Base-by-base conservation (phyloP, 2,329 filamentous ascomycete genomes). In the Trichoderma sp. region DNA sequence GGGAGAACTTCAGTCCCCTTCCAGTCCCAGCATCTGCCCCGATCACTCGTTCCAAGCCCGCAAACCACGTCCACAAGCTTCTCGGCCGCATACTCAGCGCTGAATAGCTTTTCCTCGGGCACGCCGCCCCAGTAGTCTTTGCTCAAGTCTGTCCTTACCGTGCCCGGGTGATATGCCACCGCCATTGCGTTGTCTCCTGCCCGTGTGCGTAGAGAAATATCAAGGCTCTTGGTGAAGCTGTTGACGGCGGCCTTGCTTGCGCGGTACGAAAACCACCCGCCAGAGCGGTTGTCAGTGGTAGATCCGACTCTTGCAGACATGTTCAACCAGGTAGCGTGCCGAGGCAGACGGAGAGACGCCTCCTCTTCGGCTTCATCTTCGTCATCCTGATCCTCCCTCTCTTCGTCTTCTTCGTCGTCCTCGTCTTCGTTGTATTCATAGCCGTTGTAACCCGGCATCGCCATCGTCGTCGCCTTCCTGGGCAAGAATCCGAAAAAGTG, bases 191-290 rank as follows among this genome's bases (percentile, higher is more conserved):
- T 88, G 0, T 86, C 85, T 0, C 84, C 88, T 69, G 85, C 84
- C 52, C 84, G 83, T 4, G 84, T 81, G 43, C 79, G 79, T 37
- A 96, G 79, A 75, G 89, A 86, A 32, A 91, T 83, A 76, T 96
- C 92, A 70, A 93, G 89, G 7, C 86, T 90, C 79, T 89, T 91
- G 8, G 87, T 87, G 14, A 93, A 69, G 75, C 90, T 90, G 72
- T 90, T 93, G 4, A 95, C 88, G 2, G 85, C 91, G 0, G 91
- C 87, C 79, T 96, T 96, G 65, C 87, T 90, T 8, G 90, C 87
- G 16, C 93, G 89, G 78, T 96, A 96, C 68, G 85, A 89, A 78
- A 93, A 96, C 93, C 92, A 96, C 0, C 93, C 93, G 2, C 92
- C 93, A 0, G 89, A 82, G 2, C 80, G 76, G 75, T 96, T 95